These are phyloP conservation scores for Mycena latifolia DNA, from an alignment of 768 basidiomycete genomes.

Conservation along the genomic window DNA sequence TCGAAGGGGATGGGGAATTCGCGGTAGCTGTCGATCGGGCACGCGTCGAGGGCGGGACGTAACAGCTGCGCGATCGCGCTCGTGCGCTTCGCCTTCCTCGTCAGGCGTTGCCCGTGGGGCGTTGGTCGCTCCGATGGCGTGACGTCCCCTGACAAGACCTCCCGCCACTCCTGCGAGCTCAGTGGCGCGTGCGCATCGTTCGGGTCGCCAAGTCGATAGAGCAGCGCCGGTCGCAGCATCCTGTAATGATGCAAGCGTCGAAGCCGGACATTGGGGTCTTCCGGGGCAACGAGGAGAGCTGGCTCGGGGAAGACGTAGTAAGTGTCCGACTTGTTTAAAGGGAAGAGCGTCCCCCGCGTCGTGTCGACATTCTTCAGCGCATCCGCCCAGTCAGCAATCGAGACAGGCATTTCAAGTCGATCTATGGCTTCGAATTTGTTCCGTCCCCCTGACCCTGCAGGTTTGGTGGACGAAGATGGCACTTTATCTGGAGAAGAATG, in stretches of 20 bases:
- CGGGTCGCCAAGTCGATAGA: background rate
- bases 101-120: background rate
- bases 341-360: too few species aligned
- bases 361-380: too few species aligned
- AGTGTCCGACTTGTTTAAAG: background rate
- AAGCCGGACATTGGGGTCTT: background rate
- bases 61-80: background rate
- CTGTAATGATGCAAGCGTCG: background rate
- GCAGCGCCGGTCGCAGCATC: background rate
- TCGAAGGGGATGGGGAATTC: background rate
- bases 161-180: conserved; percentile 1
- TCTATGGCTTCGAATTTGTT: too few species aligned
- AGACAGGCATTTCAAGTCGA: too few species aligned
- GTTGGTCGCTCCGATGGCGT: background rate
- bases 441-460: too few species aligned
- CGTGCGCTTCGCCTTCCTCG: too few species aligned
- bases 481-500: too few species aligned
- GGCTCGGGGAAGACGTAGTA: conserved; percentile 9
- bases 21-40: background rate
- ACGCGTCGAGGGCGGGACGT: background rate
- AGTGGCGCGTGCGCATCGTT: background rate
- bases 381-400: too few species aligned
- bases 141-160: background rate
- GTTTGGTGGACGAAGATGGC: too few species aligned
- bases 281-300: background rate